Evolutionary conservation across 2,329 filamentous ascomycete species (phyloP).

Genomic region (Ampelomyces quisqualis): DNA sequence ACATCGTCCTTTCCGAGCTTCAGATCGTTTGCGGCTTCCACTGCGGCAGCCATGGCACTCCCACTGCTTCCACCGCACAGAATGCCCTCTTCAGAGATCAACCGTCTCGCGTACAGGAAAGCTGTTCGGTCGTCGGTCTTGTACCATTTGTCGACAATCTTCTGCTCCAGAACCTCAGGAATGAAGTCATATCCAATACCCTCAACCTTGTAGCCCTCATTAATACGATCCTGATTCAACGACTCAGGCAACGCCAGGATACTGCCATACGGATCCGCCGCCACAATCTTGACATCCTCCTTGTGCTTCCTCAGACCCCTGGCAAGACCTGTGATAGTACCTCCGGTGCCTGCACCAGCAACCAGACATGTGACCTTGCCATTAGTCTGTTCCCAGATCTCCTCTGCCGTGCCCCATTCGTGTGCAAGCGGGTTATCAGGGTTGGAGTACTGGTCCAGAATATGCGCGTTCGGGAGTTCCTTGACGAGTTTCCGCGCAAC

Average conservation of each 20-base stretch:
- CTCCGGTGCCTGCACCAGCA: conserved; percentile 91
- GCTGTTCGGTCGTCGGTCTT: conserved; percentile 94
- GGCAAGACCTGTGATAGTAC: conserved; percentile 89
- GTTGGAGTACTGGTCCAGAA: conserved; percentile 95
- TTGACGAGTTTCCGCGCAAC: conserved; percentile 87
- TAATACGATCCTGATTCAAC: conserved; percentile 77
- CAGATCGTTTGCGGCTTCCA: conserved; percentile 74
- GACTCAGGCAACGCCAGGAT: conserved; percentile 79
- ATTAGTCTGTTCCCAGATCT: conserved; percentile 89
- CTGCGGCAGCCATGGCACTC: conserved; percentile 81
- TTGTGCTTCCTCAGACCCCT: conserved; percentile 86
- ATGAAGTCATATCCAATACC: conserved; percentile 99
- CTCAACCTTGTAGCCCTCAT: conserved; percentile 94
- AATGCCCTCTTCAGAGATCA: conserved; percentile 93
- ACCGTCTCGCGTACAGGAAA: conserved; percentile 81
- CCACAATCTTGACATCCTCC: conserved; percentile 79
- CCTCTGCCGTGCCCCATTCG: conserved; percentile 90
- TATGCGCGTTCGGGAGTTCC: conserved; percentile 95
- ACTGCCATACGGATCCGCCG: conserved; percentile 88
- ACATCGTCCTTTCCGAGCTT: conserved; percentile 79
- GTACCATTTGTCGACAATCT: conserved; percentile 89
- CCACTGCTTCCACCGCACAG: conserved; percentile 92
- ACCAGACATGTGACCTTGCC: conserved; percentile 81
- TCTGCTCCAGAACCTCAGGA: conserved; percentile 83
- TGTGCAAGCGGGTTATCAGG: conserved; percentile 88